These are phyloP conservation scores for Agrocybe pediades DNA, from an alignment of 768 basidiomycete species.

Conservation along the genomic window DNA sequence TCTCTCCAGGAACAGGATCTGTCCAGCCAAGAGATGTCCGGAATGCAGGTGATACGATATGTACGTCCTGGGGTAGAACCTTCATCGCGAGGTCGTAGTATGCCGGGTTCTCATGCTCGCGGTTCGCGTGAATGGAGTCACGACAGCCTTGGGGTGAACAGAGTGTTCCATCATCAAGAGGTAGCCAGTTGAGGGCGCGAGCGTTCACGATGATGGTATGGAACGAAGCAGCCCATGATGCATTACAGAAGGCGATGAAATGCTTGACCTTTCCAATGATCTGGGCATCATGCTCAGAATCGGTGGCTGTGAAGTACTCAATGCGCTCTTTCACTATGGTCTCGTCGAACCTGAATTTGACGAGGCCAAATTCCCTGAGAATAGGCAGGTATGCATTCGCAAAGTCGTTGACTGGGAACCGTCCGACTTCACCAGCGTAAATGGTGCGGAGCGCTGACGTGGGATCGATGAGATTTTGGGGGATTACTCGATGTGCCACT, in stretches of 20 bases:
- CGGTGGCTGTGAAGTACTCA: conserved; percentile 20
- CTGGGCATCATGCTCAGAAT: neutral
- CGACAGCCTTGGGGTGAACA: conserved; percentile 25
- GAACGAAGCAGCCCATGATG: conserved; percentile 10
- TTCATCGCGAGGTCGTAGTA: conserved; percentile 41
- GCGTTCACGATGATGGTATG: neutral
- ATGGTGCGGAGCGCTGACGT: conserved; percentile 24
- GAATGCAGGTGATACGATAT: conserved; percentile 17
- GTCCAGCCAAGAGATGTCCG: conserved; percentile 40
- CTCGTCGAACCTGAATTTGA: conserved; percentile 27
- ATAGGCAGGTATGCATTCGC: conserved; percentile 4
- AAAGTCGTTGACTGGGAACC: conserved; percentile 19
- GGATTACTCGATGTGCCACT: conserved; percentile 10
- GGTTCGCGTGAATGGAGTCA: conserved; percentile 4
- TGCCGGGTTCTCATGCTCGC: conserved; percentile 4
- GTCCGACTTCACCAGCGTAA: conserved; percentile 18
- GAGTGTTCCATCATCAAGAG: conserved; percentile 35
- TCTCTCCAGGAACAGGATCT: conserved; percentile 26
- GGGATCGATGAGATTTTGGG: conserved; percentile 31
- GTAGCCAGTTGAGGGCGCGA: conserved; percentile 7
- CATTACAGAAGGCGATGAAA: conserved; percentile 10
- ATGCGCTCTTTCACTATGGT: conserved; percentile 36
- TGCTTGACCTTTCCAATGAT: conserved; percentile 7
- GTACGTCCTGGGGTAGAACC: conserved; percentile 22
- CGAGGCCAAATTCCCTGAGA: conserved; percentile 20